phyloP scores from a whole-genome alignment of 768 basidiomycete genomes.

The Cystobasidium ongulense region DNA sequence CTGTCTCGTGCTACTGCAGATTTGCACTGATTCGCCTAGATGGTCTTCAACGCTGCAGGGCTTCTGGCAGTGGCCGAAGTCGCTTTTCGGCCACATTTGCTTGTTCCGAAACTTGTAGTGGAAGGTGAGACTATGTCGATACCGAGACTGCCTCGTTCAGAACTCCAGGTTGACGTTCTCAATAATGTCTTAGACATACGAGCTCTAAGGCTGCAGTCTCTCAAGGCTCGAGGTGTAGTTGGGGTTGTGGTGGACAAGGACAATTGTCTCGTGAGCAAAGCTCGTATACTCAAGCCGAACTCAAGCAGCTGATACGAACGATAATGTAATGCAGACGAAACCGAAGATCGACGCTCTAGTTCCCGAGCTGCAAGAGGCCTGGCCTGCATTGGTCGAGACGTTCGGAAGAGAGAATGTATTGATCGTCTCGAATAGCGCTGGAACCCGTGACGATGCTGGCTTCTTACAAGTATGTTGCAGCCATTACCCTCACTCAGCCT shows the following conservation, averaged over 20 bases:
- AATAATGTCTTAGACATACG: conserved; percentile 51
- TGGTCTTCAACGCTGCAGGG: conserved; percentile 32
- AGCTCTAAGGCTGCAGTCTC: conserved; percentile 65
- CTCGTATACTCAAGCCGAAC: background rate
- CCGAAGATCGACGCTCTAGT: conserved; percentile 69
- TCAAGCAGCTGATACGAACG: background rate
- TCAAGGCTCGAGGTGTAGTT: conserved; percentile 67
- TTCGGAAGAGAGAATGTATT: conserved; percentile 75
- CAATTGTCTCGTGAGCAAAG: conserved; percentile 66
- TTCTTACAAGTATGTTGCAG: conserved; percentile 61
- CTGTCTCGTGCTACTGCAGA: background rate
- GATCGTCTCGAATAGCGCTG: conserved; percentile 90
- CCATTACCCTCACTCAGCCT: conserved; percentile 53
- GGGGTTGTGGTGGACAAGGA: conserved; percentile 97
- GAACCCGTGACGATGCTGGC: conserved; percentile 61
- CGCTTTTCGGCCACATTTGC: conserved; percentile 11
- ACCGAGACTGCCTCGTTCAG: background rate
- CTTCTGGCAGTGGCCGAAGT: conserved; percentile 26
- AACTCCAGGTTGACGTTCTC: background rate
- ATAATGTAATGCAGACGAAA: conserved; percentile 57
- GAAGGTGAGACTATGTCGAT: conserved; percentile 16
- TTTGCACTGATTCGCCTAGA: background rate
- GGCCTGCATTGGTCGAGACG: conserved; percentile 60
- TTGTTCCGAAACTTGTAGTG: conserved; percentile 27
- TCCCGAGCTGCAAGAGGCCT: conserved; percentile 69